Conservation (phyloP, 2,329 filamentous ascomycete species). For the Akanthomyces dipterigenus region DNA sequence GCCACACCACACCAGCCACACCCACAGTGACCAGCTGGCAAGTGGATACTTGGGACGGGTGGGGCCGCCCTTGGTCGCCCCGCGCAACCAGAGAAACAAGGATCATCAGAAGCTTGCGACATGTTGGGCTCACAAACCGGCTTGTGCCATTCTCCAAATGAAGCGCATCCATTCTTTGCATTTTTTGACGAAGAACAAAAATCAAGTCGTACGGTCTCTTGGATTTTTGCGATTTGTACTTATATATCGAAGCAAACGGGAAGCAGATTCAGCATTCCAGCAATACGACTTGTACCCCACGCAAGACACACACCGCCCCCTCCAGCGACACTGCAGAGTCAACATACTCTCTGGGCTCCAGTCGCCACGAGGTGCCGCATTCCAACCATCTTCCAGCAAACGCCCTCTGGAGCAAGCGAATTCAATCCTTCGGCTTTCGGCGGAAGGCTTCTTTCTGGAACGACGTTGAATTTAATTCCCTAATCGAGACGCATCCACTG, state of each 20-base stretch:
- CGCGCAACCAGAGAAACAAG: conserved; percentile 13
- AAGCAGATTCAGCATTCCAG: neutral
- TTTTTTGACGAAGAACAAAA: neutral
- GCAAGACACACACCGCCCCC: conserved; percentile 6
- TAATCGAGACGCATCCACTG: neutral
- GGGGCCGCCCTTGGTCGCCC: conserved; percentile 11
- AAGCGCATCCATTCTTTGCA: conserved; percentile 1
- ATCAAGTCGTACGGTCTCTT: neutral
- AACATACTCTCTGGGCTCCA: neutral
- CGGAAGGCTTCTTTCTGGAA: neutral
- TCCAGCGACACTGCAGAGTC: neutral
- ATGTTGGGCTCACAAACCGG: neutral
- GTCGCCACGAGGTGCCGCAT: conserved; percentile 1
- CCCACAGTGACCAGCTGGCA: neutral
- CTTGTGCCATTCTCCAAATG: neutral
- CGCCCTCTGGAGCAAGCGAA: neutral
- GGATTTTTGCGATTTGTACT: neutral
- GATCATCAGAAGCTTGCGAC: conserved; percentile 3
- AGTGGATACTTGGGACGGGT: neutral
- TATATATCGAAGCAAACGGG: neutral
- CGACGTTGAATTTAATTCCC: neutral
- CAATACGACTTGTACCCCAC: neutral
- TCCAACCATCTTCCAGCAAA: neutral
- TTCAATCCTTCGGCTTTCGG: neutral
- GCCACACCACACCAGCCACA: too few relatives aligned